phyloP scores from a whole-genome alignment of 176 grass and related monocot genomes.

The Oryza brachyantha region DNA sequence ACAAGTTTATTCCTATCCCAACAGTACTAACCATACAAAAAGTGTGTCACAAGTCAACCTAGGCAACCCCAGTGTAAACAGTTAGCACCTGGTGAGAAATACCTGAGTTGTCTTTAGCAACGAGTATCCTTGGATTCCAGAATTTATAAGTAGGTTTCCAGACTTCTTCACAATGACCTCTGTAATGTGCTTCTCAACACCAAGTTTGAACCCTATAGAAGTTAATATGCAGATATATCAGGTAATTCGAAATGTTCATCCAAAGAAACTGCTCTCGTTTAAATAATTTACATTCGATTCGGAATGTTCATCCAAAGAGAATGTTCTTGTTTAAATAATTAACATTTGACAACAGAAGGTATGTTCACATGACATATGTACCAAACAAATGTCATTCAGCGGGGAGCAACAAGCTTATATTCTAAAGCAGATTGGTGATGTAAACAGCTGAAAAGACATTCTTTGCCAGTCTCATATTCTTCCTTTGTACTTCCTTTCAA shows the following conservation, averaged over 20 bases:
- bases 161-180: constrained; percentile 75
- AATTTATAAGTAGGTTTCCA: constrained; percentile 64
- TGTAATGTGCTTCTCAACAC: constrained; percentile 69
- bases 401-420: background rate
- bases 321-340: background rate
- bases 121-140: constrained; percentile 78
- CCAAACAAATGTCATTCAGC: background rate
- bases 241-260: background rate
- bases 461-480: background rate
- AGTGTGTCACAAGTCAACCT: background rate
- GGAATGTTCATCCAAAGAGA: background rate
- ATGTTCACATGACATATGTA: background rate
- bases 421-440: background rate
- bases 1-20: background rate
- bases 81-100: background rate
- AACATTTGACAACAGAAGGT: background rate
- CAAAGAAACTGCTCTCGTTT: background rate
- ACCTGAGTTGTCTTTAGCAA: constrained; percentile 95
- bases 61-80: background rate
- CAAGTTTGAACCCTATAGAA: constrained; percentile 83
- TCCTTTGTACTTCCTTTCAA: no score
- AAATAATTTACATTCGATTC: background rate
- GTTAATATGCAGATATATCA: constrained; percentile 1
- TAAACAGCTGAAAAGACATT: background rate
- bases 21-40: background rate